Percentiles rank a stretch among this genome's conserved stretches.
Conservation (phyloP, 345 rosid species). For the Litchi chinensis region DNA sequence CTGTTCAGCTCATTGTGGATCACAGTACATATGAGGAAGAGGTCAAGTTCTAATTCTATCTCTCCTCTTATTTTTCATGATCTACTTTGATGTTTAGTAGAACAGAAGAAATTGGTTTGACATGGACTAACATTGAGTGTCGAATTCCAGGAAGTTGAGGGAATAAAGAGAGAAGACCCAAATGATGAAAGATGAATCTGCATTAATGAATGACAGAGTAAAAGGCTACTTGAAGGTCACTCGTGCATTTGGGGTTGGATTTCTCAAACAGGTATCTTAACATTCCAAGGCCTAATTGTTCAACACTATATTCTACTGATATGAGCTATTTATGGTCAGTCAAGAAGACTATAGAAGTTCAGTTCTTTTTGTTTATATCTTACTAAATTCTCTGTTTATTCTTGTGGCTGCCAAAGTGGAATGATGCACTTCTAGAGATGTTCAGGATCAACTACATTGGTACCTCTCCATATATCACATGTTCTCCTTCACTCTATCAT, state of each 20-base stretch:
- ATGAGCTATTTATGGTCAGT: background rate
- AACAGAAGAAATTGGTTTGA: no score
- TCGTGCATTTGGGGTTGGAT: conserved; percentile 95
- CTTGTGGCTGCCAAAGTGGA: conserved; percentile 75
- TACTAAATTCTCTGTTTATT: background rate
- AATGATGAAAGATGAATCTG: conserved; percentile 53
- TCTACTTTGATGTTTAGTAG: background rate
- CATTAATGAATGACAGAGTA: conserved; percentile 77
- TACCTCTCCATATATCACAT: conserved; percentile 72
- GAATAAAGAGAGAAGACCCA: conserved; percentile 79
- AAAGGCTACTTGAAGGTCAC: conserved; percentile 94
- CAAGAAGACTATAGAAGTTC: background rate
- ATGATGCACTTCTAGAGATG: conserved; percentile 78
- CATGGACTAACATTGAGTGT: background rate
- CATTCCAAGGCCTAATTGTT: background rate
- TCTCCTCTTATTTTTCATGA: background rate
- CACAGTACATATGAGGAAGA: conserved; percentile 81
- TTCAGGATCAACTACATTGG: conserved; percentile 85
- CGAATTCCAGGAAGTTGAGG: conserved; percentile 65
- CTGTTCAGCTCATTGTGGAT: conserved; percentile 83
- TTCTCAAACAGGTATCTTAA: conserved; percentile 77
- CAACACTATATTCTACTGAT: no score
- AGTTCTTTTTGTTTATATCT: background rate
- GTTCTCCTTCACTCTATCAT: conserved; percentile 77
- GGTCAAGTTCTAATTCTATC: conserved; percentile 36